Evolutionary conservation across 139 green algal genomes (phyloP).

Genomic region (Tetraselmis chui): DNA sequence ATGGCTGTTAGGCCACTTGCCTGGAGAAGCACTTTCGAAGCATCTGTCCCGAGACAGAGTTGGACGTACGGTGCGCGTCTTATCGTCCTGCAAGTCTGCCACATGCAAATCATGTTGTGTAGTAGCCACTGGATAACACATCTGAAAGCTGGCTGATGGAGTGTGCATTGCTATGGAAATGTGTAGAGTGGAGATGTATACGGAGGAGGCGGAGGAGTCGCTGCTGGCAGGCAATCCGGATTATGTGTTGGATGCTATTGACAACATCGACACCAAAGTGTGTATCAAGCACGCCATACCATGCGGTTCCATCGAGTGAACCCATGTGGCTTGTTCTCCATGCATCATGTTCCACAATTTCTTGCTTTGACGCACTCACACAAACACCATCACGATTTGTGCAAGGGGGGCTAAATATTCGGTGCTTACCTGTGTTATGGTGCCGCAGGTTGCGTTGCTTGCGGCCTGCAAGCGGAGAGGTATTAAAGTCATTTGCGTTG

Average conservation of each 20-base stretch:
- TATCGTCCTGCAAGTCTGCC: no score
- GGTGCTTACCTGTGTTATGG: not conserved
- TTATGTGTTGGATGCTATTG: conserved; percentile 94
- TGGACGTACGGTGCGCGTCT: conserved; percentile 26
- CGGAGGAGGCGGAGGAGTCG: conserved; percentile 51
- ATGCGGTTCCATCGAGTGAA: no score
- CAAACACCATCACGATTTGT: not conserved
- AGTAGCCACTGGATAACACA: no score
- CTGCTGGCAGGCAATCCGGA: conserved; percentile 73
- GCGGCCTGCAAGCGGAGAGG: conserved; percentile 66
- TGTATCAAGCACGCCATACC: no score
- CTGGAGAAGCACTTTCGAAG: conserved; percentile 70
- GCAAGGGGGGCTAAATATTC: not conserved
- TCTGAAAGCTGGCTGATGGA: no score
- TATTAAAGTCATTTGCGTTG: conserved; percentile 71
- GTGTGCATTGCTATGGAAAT: no score
- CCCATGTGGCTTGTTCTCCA: no score
- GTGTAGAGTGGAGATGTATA: conserved; percentile 71
- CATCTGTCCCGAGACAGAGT: conserved; percentile 83
- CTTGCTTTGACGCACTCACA: not conserved
- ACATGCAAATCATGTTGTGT: no score
- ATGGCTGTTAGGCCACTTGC: conserved; percentile 48
- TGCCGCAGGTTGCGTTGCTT: conserved; percentile 67
- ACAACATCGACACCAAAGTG: conserved; percentile 99
- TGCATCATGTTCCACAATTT: no score